Base-by-base conservation (phyloP, 148 eudicot genomes). In the Fallopia convolvulus region DNA sequence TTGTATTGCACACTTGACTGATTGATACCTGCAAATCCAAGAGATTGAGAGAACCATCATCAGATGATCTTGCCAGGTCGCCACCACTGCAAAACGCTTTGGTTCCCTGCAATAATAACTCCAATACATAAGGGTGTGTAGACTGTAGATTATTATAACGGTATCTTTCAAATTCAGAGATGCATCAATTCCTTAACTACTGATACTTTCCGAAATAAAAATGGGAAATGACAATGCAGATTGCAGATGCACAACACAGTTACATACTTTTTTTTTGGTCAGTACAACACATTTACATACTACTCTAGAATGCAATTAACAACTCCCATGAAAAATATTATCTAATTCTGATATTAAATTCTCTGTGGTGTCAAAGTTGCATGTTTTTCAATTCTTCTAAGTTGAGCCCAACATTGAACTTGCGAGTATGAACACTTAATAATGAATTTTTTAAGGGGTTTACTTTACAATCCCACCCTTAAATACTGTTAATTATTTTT, bases 41-140 rank as follows among this genome's bases (percentile, higher is more conserved):
- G 78, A 95, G 97, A 86, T 95, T 95, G 53, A 95, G 93, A 75
- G 92, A 91, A 10, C 97, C 99, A 70, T 95, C 94, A 74, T 88
- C 89, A 78, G 86, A 78, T 83, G 97, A 91, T 75, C 91, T 71
- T 74, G 90, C 85, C 80, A 92, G 97, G 82, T 95, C 99, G 15
- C 99, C 99, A 70, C 99, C 99, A 76, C 99, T 95, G 81, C 97
- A 95, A 66, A 95, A 95, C n/a, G 97, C 97, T 77, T 92, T 81
- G 11, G 91, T 87, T 41, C 99, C 99, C 99, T 95, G 84, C 84
- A 83, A 26, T 73, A 72, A 23, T 30, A 65, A 32, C 17, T 63
- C 70, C 70, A 26, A 2, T 30, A 13, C 40, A 63, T 12, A 60
- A 60, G 68, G 33, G 33, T 33, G 33, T 65, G 42, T 4, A 3